Percentiles rank a stretch among this genome's conserved stretches.
Conservation (phyloP, 2,329 filamentous ascomycete species). For the Fusarium incarnatum region DNA sequence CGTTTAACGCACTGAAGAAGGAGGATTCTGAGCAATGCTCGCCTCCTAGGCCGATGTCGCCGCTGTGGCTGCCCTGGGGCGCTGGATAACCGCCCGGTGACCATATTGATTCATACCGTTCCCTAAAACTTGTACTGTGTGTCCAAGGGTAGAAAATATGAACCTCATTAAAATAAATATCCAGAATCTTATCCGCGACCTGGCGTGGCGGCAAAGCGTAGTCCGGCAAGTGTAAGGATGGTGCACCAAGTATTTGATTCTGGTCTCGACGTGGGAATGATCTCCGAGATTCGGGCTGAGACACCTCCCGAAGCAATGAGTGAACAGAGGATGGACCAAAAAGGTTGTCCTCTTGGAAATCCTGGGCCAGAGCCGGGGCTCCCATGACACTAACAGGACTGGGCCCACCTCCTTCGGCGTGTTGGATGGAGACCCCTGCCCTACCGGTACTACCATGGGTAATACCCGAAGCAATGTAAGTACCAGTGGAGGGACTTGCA, state of each 20-base stretch:
- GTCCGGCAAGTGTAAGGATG: neutral
- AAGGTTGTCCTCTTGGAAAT: neutral
- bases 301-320: conserved; percentile 10
- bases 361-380: neutral
- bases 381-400: conserved; percentile 21
- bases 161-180: neutral
- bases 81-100: neutral
- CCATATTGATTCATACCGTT: neutral
- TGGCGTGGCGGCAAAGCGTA: neutral
- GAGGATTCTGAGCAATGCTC: neutral
- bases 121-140: neutral
- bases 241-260: neutral
- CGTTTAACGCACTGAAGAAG: conserved; percentile 2
- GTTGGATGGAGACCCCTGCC: neutral
- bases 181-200: neutral
- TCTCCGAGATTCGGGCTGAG: neutral
- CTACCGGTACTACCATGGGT: no score
- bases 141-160: conserved; percentile 14
- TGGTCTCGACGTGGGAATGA: neutral
- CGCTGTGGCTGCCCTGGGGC: fast-evolving
- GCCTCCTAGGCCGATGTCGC: neutral
- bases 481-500: neutral
- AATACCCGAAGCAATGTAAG: no score
- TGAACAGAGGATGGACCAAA: conserved; percentile 4
- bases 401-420: neutral